Base-by-base conservation (phyloP, 2,329 filamentous ascomycete genomes). In the Pseudovirgaria hyperparasitica region DNA sequence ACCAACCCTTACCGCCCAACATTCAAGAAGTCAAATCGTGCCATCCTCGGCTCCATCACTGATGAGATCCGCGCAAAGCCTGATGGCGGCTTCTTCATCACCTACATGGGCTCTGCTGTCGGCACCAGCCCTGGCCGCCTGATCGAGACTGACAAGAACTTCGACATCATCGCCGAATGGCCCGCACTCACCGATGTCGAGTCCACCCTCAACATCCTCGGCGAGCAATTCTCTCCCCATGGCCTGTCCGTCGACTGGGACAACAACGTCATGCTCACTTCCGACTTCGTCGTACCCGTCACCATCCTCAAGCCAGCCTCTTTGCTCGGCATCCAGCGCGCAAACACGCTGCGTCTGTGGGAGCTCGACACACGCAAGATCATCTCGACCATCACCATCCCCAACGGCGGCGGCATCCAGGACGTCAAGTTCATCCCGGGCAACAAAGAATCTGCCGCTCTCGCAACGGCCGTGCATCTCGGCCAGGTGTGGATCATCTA, bases 401-500 rank as follows among this genome's bases (percentile, higher is more conserved):
- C 70, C 13, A 42, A 70, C 26, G 65, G 68, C 19, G 58, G 60
- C 21, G 70, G 70, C 33, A 74, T 75, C 26, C 70, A 75, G 40
- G 70, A 76, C 35, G 65, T 76, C 41, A 76, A 76, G 47, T 73
- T 74, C 51, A 75, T 75, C 34, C 71, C 70, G 1, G 65, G 66
- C 6, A 68, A 75, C 55, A 42, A 54, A 5, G 70, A 75, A 35
- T 56, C 55, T 18, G 70, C 70, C 17, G 70, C 70, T 8, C 52
- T 75, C 14, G 70, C 70, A 6, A 72, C 69, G 9, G 70, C 72
- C 10, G 70, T 75, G 12, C 60, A 64, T 17, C 60, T 65, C 3
- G 70, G 69, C 7, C 61, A 74, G 39, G 66, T 74, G 37, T 76
- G 70, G 70, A 66, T 74, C 45, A 72, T 76, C 50, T 75, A 75